phyloP scores from a whole-genome alignment of 129 eudicot genomes.

The Kitagawia praeruptora region DNA sequence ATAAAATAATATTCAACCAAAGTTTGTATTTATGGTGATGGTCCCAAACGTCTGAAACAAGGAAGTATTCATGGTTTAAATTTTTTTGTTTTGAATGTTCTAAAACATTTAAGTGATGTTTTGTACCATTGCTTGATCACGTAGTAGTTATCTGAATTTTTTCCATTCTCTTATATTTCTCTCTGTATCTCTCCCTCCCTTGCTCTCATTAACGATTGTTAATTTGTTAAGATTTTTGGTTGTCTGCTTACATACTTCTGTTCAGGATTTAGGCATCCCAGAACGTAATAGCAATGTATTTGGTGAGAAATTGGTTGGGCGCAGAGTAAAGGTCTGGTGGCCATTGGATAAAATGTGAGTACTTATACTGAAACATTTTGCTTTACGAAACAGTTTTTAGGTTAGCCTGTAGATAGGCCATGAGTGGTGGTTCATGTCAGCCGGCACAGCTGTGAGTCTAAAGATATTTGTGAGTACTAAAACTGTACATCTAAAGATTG shows the following conservation, averaged over 20 bases:
- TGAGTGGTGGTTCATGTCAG: neutral
- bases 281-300: constrained; percentile 10
- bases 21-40: neutral
- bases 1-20: neutral
- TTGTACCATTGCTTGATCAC: neutral
- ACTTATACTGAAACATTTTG: neutral
- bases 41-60: neutral
- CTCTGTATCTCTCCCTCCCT: neutral
- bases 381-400: neutral
- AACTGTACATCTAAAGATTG: neutral
- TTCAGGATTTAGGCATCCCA: constrained; percentile 26
- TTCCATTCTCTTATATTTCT: neutral
- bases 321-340: constrained; percentile 79
- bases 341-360: constrained; percentile 66
- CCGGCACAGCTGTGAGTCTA: neutral
- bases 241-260: neutral
- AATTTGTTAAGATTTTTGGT: neutral
- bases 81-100: neutral
- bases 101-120: neutral
- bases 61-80: neutral
- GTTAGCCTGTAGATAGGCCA: neutral
- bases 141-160: neutral
- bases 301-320: constrained; percentile 58
- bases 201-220: constrained; percentile 1
- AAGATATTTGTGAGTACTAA: neutral